Conservation (phyloP, 192 early-diverging fungal species). For the Coemansia sp. region DNA sequence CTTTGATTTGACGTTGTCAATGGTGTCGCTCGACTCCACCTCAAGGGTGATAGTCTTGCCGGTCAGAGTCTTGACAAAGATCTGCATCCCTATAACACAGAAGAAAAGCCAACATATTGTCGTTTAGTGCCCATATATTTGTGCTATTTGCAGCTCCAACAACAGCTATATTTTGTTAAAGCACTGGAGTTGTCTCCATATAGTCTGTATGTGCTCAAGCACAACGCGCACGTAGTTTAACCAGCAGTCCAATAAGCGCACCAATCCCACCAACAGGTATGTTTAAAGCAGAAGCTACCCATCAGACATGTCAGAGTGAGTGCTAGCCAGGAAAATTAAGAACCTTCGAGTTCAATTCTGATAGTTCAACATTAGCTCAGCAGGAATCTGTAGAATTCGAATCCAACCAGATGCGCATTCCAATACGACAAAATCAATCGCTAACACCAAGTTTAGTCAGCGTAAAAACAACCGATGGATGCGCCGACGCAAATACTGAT, state of each 20-base stretch:
- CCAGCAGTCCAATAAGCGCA: too few species aligned
- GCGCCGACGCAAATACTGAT: neutral
- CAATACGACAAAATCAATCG: neutral
- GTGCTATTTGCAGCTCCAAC: neutral
- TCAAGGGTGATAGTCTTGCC: constrained; percentile 86
- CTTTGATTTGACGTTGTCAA: constrained; percentile 92
- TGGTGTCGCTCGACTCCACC: constrained; percentile 90
- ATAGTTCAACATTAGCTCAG: neutral
- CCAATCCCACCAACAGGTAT: too few species aligned
- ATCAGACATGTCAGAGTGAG: too few species aligned
- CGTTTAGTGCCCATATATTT: neutral
- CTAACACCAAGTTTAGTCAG: neutral
- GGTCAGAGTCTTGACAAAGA: constrained; percentile 85
- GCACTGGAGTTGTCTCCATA: too few species aligned
- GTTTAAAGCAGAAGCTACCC: too few species aligned
- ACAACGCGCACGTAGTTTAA: too few species aligned
- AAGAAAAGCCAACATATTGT: neutral
- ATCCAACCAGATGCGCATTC: neutral
- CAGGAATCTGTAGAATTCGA: neutral
- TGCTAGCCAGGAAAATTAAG: too few species aligned
- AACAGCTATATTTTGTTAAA: too few species aligned
- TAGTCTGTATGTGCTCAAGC: too few species aligned
- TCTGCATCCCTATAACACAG: constrained; percentile 64
- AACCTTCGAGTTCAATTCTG: neutral
- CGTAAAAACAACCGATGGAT: neutral